phyloP scores from a whole-genome alignment of 441 rosid genomes.

The Pelargonium myrrhifolium region DNA sequence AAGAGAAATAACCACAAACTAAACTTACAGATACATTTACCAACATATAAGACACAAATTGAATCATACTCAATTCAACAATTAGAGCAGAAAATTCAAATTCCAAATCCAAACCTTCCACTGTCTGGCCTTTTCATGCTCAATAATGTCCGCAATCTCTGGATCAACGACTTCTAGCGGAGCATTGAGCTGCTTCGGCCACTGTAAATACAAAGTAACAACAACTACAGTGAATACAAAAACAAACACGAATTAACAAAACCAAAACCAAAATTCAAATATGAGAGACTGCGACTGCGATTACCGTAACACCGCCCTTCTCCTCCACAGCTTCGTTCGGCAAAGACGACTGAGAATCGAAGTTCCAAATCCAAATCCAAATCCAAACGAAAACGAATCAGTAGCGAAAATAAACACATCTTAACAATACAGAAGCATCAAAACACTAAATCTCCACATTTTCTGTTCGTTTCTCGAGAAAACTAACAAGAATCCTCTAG shows the following conservation, averaged over 20 bases:
- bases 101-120: constrained; percentile 58
- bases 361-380: constrained; percentile 7
- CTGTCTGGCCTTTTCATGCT: constrained; percentile 96
- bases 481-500: not conserved
- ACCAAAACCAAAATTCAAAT: not conserved
- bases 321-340: constrained; percentile 91
- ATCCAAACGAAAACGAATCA: not conserved
- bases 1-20: constrained; percentile 1
- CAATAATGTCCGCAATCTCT: constrained; percentile 89
- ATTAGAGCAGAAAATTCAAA: not conserved
- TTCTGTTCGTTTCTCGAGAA: not conserved
- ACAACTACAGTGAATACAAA: not conserved
- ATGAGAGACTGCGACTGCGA: constrained; percentile 8
- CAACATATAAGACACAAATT: not conserved
- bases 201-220: constrained; percentile 31
- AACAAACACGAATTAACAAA: not conserved
- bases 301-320: constrained; percentile 71
- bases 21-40: not conserved
- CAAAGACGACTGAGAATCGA: constrained; percentile 58
- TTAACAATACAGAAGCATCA: not conserved
- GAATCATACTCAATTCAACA: not conserved
- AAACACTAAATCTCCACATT: not conserved
- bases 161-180: constrained; percentile 84
- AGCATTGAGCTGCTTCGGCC: constrained; percentile 93
- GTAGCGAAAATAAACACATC: not conserved